These are phyloP conservation scores for Emergomyces orientalis DNA, from an alignment of 2,329 filamentous ascomycete species.

Conservation along the genomic window DNA sequence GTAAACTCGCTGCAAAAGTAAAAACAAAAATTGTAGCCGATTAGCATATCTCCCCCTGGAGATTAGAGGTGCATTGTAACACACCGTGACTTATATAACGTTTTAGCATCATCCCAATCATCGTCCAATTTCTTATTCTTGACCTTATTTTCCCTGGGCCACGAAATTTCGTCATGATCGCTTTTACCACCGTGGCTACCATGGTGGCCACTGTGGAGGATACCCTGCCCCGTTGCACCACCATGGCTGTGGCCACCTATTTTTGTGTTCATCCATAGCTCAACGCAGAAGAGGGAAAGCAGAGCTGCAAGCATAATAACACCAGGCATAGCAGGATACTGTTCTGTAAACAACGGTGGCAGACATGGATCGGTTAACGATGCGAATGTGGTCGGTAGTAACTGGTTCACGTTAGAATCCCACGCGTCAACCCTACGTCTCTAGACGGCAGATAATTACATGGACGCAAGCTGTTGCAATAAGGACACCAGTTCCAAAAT, in stretches of 20 bases:
- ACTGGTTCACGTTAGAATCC: constrained; percentile 24
- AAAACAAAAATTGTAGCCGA: background rate
- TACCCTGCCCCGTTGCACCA: constrained; percentile 18
- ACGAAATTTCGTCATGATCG: constrained; percentile 10
- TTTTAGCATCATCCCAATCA: constrained; percentile 11
- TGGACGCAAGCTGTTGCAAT: constrained; percentile 34
- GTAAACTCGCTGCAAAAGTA: constrained; percentile 8
- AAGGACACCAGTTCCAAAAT: constrained; percentile 39
- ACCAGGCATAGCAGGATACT: constrained; percentile 54
- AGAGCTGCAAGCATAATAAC: constrained; percentile 57
- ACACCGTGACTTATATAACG: constrained; percentile 9
- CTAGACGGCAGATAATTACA: constrained; percentile 19
- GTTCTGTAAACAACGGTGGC: constrained; percentile 49
- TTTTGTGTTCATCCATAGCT: constrained; percentile 13
- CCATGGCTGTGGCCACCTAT: constrained; percentile 18
- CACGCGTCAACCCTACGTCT: constrained; percentile 1
- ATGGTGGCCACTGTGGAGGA: constrained; percentile 17
- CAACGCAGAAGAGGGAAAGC: constrained; percentile 30
- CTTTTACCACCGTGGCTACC: background rate
- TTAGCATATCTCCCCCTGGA: background rate
- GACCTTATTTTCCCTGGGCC: constrained; percentile 12
- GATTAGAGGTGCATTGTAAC: background rate
- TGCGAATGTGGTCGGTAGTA: constrained; percentile 52
- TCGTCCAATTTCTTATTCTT: constrained; percentile 9
- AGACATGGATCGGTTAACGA: constrained; percentile 43